A percentile compares a stretch with the other conserved stretches of the same genome.
These are phyloP conservation scores for Colletotrichum spaethianum DNA, from an alignment of 2,329 filamentous ascomycete genomes.

Conservation along the genomic window DNA sequence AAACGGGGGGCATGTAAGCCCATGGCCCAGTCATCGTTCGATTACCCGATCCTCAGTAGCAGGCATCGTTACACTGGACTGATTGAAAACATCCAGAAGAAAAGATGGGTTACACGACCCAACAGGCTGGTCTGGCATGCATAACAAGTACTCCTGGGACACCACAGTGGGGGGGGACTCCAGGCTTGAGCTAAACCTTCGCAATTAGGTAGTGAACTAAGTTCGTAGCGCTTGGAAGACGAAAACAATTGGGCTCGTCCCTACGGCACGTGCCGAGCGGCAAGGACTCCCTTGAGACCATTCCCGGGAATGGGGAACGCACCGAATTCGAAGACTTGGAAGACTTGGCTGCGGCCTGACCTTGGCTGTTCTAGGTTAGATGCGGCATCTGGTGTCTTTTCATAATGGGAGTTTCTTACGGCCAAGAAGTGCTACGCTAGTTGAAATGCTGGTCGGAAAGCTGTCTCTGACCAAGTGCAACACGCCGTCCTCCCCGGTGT, in stretches of 20 bases:
- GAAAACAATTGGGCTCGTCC: not conserved
- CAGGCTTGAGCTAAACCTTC: not conserved
- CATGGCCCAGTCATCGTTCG: not conserved
- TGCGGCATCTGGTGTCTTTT: not conserved
- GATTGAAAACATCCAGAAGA: conserved; percentile 10
- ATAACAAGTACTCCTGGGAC: not conserved
- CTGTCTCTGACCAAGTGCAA: not conserved
- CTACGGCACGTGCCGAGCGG: not conserved
- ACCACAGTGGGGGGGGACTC: too few species aligned
- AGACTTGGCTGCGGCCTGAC: too few species aligned
- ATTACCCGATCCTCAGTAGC: not conserved
- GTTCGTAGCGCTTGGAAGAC: not conserved
- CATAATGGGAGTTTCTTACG: not conserved
- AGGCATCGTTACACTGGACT: not conserved
- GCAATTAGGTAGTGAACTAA: not conserved
- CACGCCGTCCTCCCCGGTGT: not conserved
- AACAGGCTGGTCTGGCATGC: conserved; percentile 11
- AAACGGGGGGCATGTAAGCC: not conserved
- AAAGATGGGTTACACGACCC: not conserved
- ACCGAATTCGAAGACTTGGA: not conserved
- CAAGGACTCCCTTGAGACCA: not conserved
- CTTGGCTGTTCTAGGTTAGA: not conserved
- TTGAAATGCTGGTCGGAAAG: not conserved
- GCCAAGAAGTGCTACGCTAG: not conserved
- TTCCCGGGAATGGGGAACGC: not conserved